Base-by-base conservation (phyloP, 805 yeast species). In the Komagataella ulmi region DNA sequence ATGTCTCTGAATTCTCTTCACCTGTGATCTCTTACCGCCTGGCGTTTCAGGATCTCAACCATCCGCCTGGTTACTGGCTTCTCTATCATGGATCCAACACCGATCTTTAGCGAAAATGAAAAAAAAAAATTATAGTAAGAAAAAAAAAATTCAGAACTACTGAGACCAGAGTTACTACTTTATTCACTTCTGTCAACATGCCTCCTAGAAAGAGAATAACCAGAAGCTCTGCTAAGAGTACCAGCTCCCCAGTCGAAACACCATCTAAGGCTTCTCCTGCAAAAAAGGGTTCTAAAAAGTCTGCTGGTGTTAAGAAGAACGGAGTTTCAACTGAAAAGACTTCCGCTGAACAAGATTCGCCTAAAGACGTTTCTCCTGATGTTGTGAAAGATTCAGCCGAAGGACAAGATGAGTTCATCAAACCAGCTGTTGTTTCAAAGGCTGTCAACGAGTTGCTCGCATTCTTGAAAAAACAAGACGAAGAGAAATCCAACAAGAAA, bases 381-480 rank as follows among this genome's bases (percentile, higher is more conserved):
- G n/a, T 6, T 14, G 40, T 30, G 40, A 10, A 30, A 8, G 14
- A 10, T 10, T 8, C 5, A 3, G 40, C 40, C 8, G 40, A 30
- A 30, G 40, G 14, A 30, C 14, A 30, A 30, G 10, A 30, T 7
- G 40, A 30, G 40, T 30, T 30, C 14, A 45, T 62, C 14, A 61
- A 65, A 49, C 61, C 59, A 10, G 49, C 52, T 1, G 57, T 58
- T 30, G 61, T 77, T 14, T 54, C 57, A 17, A 77, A 77, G 55
- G 90, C 91, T 10, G 65, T 85, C 48, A 60, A 68, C 17, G 95
- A 88, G 57, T 75, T 93, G 61, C 68, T 71, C 52, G 83, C 84
- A 62, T 88, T 75, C 65, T 64, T 76, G 50, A 63, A 71, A 24
- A 62, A 69, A 48, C 59, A 62, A 24, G 56, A 58, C 21, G 56